These are phyloP conservation scores for Trichosporon ovoides DNA, from an alignment of 1,284 basidiomycete species.

Conservation along the genomic window DNA sequence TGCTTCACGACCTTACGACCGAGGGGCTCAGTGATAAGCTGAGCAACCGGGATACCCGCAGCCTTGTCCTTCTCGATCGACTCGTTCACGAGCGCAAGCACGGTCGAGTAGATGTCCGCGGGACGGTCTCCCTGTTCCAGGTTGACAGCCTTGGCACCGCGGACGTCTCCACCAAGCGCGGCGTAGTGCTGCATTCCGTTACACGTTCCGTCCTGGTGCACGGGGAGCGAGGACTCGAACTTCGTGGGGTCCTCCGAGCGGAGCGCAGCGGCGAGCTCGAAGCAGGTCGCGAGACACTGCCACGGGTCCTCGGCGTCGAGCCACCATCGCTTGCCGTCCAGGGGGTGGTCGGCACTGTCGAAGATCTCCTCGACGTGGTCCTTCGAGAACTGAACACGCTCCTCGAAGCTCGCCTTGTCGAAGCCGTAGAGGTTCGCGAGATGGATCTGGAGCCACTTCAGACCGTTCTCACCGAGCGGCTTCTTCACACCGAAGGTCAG, in stretches of 20 bases:
- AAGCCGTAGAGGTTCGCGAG: conserved; percentile 87
- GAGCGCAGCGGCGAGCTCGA: conserved; percentile 75
- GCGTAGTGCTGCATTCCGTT: conserved; percentile 99
- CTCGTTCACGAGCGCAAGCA: conserved; percentile 62
- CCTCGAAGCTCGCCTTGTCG: conserved; percentile 92
- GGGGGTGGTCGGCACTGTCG: conserved; percentile 79
- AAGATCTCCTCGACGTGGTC: conserved; percentile 70
- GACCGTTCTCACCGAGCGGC: conserved; percentile 71
- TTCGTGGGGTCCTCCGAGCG: conserved; percentile 65
- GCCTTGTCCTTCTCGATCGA: conserved; percentile 51
- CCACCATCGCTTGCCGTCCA: conserved; percentile 82
- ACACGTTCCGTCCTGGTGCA: conserved; percentile 98
- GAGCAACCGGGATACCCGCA: conserved; percentile 57
- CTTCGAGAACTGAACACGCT: conserved; percentile 74
- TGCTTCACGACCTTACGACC: conserved; percentile 97
- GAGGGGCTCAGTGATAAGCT: conserved; percentile 70
- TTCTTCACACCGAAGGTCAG: conserved; percentile 77
- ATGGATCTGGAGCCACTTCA: conserved; percentile 87
- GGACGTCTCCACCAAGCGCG: conserved; percentile 85
- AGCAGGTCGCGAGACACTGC: conserved; percentile 91
- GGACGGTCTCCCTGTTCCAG: conserved; percentile 78
- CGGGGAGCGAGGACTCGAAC: conserved; percentile 73
- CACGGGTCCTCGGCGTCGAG: conserved; percentile 88
- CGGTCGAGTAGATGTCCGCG: conserved; percentile 92
- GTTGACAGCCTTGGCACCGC: conserved; percentile 91